Percentiles rank a stretch among this genome's conserved stretches.
Evolutionary conservation across 1,284 basidiomycete species (phyloP).

Genomic region (Cutaneotrichosporon dermatis): DNA sequence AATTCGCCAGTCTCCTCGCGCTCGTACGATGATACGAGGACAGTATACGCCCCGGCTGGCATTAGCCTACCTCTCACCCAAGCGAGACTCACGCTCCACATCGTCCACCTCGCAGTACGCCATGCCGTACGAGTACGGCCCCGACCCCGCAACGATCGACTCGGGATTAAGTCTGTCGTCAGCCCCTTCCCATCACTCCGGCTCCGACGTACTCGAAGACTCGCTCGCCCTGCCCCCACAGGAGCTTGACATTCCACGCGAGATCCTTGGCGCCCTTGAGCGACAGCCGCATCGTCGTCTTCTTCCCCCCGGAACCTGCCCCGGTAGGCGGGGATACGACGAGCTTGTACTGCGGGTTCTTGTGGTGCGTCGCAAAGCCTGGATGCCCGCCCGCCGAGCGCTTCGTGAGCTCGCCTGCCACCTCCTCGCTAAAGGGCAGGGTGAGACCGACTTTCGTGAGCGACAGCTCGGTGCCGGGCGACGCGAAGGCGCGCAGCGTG

Average conservation of each 20-base stretch:
- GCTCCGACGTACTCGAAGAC: slow-evolving; percentile 61
- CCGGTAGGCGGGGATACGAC: not conserved
- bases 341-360: slow-evolving; percentile 83
- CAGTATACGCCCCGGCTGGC: slow-evolving; percentile 73
- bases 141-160: slow-evolving; percentile 51
- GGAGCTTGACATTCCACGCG: slow-evolving; percentile 68
- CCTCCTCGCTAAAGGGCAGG: slow-evolving; percentile 34
- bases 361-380: slow-evolving; percentile 71
- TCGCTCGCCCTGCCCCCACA: slow-evolving; percentile 70
- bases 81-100: slow-evolving; percentile 56
- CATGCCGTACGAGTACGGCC: slow-evolving; percentile 75
- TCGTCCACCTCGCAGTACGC: slow-evolving; percentile 56
- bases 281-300: slow-evolving; percentile 54
- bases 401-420: slow-evolving; percentile 59
- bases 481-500: slow-evolving; percentile 39
- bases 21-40: slow-evolving; percentile 78
- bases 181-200: not conserved
- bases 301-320: slow-evolving; percentile 24
- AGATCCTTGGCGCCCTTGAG: slow-evolving; percentile 61
- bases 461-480: slow-evolving; percentile 15
- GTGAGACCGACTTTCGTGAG: slow-evolving; percentile 30
- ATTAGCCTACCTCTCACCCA: not conserved
- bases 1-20: slow-evolving; percentile 64
- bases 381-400: slow-evolving; percentile 80
- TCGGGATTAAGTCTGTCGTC: slow-evolving; percentile 44